A percentile compares a stretch with the other conserved stretches of the same genome.
These are phyloP conservation scores for Eucalyptus curtisii DNA, from an alignment of 345 rosid genomes.

Conservation along the genomic window DNA sequence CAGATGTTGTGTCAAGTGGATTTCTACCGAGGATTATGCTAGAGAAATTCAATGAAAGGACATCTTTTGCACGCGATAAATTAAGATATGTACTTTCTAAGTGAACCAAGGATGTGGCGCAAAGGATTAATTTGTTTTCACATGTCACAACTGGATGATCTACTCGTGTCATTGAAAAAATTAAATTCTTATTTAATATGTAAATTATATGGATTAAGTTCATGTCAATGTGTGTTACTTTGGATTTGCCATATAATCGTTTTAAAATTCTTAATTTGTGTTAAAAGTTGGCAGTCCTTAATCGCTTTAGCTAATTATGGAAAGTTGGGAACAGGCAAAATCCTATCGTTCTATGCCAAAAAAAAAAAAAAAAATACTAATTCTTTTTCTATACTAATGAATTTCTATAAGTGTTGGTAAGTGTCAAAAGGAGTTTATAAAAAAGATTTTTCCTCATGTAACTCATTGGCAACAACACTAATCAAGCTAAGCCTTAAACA, in stretches of 20 bases:
- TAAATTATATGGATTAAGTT: not conserved
- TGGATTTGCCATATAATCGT: too few species aligned
- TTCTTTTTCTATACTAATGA: too few species aligned
- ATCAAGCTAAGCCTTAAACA: too few species aligned
- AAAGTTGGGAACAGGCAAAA: too few species aligned
- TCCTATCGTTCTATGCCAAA: too few species aligned
- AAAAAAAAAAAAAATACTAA: too few species aligned
- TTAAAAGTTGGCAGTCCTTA: not conserved
- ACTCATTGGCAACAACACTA: too few species aligned
- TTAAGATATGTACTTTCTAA: not conserved
- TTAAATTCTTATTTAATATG: not conserved
- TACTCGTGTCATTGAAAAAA: not conserved
- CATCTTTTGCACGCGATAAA: accelerated
- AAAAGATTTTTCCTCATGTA: too few species aligned
- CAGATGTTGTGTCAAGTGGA: not conserved
- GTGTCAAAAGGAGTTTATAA: too few species aligned
- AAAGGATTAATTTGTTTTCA: not conserved
- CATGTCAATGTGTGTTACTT: not conserved
- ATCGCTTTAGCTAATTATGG: too few species aligned
- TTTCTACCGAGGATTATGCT: not conserved
- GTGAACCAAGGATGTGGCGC: not conserved
- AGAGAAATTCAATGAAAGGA: not conserved
- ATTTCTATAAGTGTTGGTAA: too few species aligned
- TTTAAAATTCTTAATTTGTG: not conserved
- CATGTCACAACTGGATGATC: not conserved